Conservation (phyloP, 371 early-diverging fungal species). For the Mortierella sp. region DNA sequence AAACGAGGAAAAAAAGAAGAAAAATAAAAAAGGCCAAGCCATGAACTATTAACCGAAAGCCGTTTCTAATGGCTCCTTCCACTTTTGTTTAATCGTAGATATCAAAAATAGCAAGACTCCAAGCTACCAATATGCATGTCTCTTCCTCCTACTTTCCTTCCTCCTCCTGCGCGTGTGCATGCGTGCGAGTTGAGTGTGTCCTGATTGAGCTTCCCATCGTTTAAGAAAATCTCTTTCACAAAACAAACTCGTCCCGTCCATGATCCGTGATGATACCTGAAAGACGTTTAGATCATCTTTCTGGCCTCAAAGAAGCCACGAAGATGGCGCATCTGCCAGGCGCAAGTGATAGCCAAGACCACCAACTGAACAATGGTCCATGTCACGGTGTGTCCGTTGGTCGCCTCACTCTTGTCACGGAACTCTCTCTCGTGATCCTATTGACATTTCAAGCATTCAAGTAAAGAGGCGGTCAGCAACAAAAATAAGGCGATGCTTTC, state of each 20-base stretch:
- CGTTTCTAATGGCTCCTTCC: slow-evolving; percentile 3
- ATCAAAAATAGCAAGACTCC: slow-evolving; percentile 9
- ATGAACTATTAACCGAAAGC: neutral
- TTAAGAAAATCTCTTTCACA: neutral
- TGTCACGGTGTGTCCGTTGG: slow-evolving; percentile 88
- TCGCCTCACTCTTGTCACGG: slow-evolving; percentile 86
- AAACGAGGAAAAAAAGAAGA: neutral
- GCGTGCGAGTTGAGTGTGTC: neutral
- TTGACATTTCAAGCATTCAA: neutral
- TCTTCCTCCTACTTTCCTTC: neutral
- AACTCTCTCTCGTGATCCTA: slow-evolving; percentile 93
- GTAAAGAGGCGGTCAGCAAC: neutral
- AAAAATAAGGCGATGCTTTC: neutral
- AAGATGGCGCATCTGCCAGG: slow-evolving; percentile 95
- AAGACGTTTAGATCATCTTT: slow-evolving; percentile 82
- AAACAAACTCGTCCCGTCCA: neutral
- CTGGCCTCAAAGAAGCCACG: slow-evolving; percentile 94
- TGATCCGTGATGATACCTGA: neutral
- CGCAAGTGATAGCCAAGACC: slow-evolving; percentile 85
- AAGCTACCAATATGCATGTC: neutral
- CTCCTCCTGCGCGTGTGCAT: neutral
- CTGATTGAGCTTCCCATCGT: neutral
- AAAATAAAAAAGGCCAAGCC: neutral
- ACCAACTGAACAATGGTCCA: slow-evolving; percentile 92
- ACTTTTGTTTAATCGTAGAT: neutral